phyloP scores from a whole-genome alignment of 2,329 filamentous ascomycete genomes.

The Endothia cerciana region DNA sequence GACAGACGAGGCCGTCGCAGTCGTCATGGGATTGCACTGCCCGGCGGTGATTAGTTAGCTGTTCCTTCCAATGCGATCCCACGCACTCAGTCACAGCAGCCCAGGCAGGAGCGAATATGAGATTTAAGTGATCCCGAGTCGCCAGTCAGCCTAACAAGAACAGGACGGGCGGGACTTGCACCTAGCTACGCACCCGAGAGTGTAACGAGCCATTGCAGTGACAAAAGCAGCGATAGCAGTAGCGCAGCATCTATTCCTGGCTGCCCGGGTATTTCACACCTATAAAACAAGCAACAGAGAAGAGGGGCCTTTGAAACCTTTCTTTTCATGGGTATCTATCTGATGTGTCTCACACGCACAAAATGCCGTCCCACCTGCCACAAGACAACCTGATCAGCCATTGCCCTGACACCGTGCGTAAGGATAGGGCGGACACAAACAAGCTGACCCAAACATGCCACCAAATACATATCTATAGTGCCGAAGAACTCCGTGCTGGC shows the following conservation, averaged over 20 bases:
- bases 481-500: constrained; percentile 15
- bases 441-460: constrained; percentile 6
- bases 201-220: not conserved
- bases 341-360: constrained; percentile 12
- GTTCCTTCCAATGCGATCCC: not conserved
- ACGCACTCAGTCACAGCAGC: no score
- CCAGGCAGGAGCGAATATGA: no score
- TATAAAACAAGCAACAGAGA: not conserved
- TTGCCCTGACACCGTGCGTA: constrained; percentile 8
- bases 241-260: not conserved
- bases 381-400: constrained; percentile 18
- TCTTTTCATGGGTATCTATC: constrained; percentile 23
- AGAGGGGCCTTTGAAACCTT: not conserved
- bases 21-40: not conserved
- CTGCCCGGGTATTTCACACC: not conserved
- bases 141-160: no score
- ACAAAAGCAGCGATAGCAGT: not conserved
- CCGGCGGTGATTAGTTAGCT: not conserved
- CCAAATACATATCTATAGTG: constrained; percentile 3
- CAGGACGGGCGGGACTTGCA: no score
- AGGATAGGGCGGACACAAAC: constrained; percentile 3
- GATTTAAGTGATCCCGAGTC: no score
- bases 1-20: not conserved
- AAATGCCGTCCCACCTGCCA: constrained; percentile 10
- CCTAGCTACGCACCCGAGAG: no score